Evolutionary conservation across 306 rosid genomes (phyloP).

Genomic region (Hippophae gyantsensis): DNA sequence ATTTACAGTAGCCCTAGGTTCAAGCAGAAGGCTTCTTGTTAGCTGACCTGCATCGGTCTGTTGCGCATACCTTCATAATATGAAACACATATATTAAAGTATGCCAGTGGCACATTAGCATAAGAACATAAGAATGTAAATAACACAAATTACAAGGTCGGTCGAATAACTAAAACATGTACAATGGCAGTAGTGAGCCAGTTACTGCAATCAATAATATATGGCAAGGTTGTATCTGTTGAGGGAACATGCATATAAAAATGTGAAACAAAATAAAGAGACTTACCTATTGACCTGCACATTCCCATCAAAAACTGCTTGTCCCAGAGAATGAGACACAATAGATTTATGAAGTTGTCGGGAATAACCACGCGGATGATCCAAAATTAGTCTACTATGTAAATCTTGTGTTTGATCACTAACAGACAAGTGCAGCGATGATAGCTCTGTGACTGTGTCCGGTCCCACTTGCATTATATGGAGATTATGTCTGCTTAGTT

Average conservation of each 20-base stretch:
- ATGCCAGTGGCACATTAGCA: too few species aligned
- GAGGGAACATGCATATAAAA: too few species aligned
- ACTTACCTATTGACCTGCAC: slow-evolving; percentile 79
- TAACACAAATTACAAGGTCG: too few species aligned
- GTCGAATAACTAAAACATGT: too few species aligned
- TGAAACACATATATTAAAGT: neutral
- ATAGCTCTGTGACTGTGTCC: slow-evolving; percentile 62
- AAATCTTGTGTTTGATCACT: slow-evolving; percentile 86
- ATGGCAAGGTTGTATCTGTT: neutral
- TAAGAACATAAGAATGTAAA: too few species aligned
- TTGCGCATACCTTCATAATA: slow-evolving; percentile 65
- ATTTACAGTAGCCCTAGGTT: slow-evolving; percentile 85
- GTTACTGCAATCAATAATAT: too few species aligned
- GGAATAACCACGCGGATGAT: slow-evolving; percentile 87
- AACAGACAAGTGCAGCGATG: slow-evolving; percentile 68
- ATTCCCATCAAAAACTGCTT: slow-evolving; percentile 90
- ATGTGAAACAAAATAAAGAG: slow-evolving; percentile 3
- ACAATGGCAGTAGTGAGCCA: too few species aligned
- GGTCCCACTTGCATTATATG: slow-evolving; percentile 83
- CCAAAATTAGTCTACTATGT: slow-evolving; percentile 67
- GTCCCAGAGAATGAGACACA: slow-evolving; percentile 78
- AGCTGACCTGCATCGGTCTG: slow-evolving; percentile 96
- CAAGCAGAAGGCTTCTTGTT: slow-evolving; percentile 87
- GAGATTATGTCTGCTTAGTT: slow-evolving; percentile 79
- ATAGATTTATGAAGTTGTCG: slow-evolving; percentile 92